Evolutionary conservation across 2,329 filamentous ascomycete species (phyloP).

Genomic region (Colletotrichum sp.): DNA sequence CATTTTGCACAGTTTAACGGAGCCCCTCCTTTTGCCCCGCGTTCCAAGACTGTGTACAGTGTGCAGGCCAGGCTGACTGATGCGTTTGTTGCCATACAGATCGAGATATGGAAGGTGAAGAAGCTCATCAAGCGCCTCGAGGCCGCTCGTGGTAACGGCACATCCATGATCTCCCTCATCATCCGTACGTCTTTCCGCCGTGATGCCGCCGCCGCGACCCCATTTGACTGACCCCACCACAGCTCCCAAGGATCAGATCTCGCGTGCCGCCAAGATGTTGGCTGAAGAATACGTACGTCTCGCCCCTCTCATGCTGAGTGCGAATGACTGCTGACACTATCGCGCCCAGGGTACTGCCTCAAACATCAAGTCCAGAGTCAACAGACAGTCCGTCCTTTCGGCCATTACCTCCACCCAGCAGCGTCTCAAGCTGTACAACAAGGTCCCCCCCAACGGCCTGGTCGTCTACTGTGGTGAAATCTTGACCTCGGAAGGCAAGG

Average conservation of each 20-base stretch:
- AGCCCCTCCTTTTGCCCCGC: slow-evolving; percentile 21
- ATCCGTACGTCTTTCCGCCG: slow-evolving; percentile 68
- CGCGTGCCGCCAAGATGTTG: slow-evolving; percentile 97
- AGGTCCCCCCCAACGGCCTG: slow-evolving; percentile 95
- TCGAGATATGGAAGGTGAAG: slow-evolving; percentile 96
- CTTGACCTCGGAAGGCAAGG: slow-evolving; percentile 96
- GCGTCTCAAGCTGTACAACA: slow-evolving; percentile 98
- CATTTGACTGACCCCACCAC: slow-evolving; percentile 24
- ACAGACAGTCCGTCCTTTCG: slow-evolving; percentile 95
- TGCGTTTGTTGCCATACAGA: slow-evolving; percentile 45
- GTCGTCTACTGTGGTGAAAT: slow-evolving; percentile 99
- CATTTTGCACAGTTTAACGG: background rate
- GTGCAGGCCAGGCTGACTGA: slow-evolving; percentile 12
- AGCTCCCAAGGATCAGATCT: slow-evolving; percentile 98
- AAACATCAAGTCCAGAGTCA: slow-evolving; percentile 99
- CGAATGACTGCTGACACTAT: slow-evolving; percentile 28
- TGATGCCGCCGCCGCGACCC: background rate
- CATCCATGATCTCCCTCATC: slow-evolving; percentile 99
- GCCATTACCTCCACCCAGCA: slow-evolving; percentile 99
- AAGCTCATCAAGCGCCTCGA: slow-evolving; percentile 99
- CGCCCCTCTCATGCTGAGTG: background rate
- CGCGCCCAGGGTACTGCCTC: slow-evolving; percentile 83
- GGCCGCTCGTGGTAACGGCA: slow-evolving; percentile 96
- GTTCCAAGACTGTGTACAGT: slow-evolving; percentile 6
- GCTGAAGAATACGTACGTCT: slow-evolving; percentile 95